These are phyloP conservation scores for Rhizoctonia solani DNA, from an alignment of 1,284 basidiomycete genomes.

Conservation along the genomic window DNA sequence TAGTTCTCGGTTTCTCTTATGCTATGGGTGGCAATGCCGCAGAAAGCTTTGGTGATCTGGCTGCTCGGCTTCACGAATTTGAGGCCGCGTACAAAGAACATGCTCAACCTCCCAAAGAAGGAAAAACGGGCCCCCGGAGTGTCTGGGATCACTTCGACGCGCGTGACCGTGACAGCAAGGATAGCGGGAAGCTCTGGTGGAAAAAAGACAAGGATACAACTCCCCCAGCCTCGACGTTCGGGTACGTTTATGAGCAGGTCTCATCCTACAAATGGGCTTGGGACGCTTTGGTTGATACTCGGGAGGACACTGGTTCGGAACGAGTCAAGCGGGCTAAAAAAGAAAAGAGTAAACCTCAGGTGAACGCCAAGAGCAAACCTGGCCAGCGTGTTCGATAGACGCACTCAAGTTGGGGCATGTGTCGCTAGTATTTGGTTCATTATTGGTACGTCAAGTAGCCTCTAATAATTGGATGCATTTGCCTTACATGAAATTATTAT, in stretches of 20 bases:
- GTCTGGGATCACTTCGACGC: conserved; percentile 28
- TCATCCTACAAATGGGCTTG: conserved; percentile 21
- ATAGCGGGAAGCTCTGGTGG: conserved; percentile 23
- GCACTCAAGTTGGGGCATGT: no score
- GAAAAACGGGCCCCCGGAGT: conserved; percentile 18
- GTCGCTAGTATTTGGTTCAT: no score
- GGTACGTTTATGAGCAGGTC: conserved; percentile 16
- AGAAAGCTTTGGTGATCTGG: conserved; percentile 2
- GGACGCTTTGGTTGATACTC: conserved; percentile 16
- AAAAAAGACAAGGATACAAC: conserved; percentile 22
- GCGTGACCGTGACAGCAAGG: not conserved
- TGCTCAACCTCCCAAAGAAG: not conserved
- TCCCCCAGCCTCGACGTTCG: not conserved
- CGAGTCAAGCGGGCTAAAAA: not conserved
- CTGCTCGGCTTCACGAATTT: conserved; percentile 14
- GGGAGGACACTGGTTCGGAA: not conserved
- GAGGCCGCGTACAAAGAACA: conserved; percentile 7
- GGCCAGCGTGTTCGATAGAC: conserved; percentile 29
- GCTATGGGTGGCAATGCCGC: not conserved
- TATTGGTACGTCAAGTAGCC: no score
- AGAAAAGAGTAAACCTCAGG: conserved; percentile 4
- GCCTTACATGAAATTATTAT: no score
- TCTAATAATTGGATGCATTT: no score
- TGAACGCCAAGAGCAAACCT: conserved; percentile 7
- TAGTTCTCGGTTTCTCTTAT: conserved; percentile 16